Evolutionary conservation across 176 grass and related monocot genomes (phyloP), one percentile per base, ranked within the genome.

Genomic region (Oryza australiensis): DNA sequence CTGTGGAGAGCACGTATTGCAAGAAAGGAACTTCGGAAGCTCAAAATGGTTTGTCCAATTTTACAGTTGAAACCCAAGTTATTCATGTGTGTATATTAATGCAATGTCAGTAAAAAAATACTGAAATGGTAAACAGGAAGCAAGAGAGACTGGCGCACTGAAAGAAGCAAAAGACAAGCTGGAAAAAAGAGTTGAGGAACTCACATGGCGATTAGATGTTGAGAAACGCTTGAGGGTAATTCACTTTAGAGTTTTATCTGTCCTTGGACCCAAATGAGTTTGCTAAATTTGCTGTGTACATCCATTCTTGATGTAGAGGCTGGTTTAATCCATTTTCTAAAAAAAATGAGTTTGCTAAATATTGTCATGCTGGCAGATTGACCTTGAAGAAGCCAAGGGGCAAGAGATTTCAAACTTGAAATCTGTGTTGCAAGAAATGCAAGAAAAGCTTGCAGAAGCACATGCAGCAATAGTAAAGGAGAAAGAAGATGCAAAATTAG

Each of bases 121-220:
- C 83, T 80, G 67, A 82, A 62, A 37, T 46, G 87, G 29, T 77
- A 45, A 86, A 80, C 82, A 97, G 95, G 95, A 85, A 89, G 95
- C 95, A 81, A 93, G 90, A 89, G 95, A 98, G 68, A 94, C 87
- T 3, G 95, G 95, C 33, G 95, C 95, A 76, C 86, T 97, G 10
- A 92, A 92, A 92, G 95, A 94, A 87, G 90, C 90, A 23, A 97
- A 97, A 86, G 92, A 97, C 77, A 97, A 97, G 45, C 86, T 97
- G 26, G 95, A 97, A 87, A 97, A 97, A 78, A 89, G 88, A 67
- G 90, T 97, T 13, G 95, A 97, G 77, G 95, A 97, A 72, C 92
- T 97, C 64, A 97, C 89, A 42, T 94, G 95, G 92, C 83, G 86
- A 76, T 80, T 97, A 77, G 92, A 97, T 28, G 82, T 94, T 75